Percentiles rank a stretch among this genome's conserved stretches.
phyloP scores from a whole-genome alignment of 805 yeast genomes.

The Yamadazyma nakazawae region DNA sequence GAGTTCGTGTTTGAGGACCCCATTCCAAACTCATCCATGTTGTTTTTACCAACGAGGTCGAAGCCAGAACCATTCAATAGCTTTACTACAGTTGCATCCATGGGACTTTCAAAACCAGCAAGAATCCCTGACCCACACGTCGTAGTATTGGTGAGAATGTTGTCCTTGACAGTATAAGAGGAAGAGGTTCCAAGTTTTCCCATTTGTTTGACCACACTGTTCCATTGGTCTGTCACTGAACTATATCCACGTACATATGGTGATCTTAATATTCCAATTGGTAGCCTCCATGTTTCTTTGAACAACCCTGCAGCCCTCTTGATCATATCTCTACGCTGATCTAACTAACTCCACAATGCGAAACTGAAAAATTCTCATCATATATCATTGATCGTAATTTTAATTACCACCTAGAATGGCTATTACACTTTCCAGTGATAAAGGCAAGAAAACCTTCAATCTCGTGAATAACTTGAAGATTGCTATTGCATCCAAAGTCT shows the following conservation, averaged over 20 bases:
- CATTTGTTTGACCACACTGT: slow-evolving; percentile 11
- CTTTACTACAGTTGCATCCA: slow-evolving; percentile 67
- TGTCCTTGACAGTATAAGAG: slow-evolving; percentile 55
- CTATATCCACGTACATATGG: not conserved
- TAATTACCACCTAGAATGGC: not conserved
- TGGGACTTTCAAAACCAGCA: slow-evolving; percentile 64
- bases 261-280: not conserved
- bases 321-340: slow-evolving; percentile 1
- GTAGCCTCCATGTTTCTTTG: not conserved
- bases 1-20: slow-evolving; percentile 70
- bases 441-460: slow-evolving; percentile 23
- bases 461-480: slow-evolving; percentile 43
- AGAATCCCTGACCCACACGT: slow-evolving; percentile 77
- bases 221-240: slow-evolving; percentile 9
- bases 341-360: slow-evolving; percentile 16
- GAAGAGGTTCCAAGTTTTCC: not conserved
- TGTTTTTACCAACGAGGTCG: slow-evolving; percentile 70
- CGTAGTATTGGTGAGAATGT: slow-evolving; percentile 69
- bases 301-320: not conserved
- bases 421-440: slow-evolving; percentile 16
- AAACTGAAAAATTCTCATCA: slow-evolving; percentile 3
- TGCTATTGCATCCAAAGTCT: slow-evolving; percentile 38
- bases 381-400: not conserved
- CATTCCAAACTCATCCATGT: slow-evolving; percentile 98
- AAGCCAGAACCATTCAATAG: slow-evolving; percentile 54